phyloP scores from a whole-genome alignment of 2,329 filamentous ascomycete species.

The Lachnellula hyalina region DNA sequence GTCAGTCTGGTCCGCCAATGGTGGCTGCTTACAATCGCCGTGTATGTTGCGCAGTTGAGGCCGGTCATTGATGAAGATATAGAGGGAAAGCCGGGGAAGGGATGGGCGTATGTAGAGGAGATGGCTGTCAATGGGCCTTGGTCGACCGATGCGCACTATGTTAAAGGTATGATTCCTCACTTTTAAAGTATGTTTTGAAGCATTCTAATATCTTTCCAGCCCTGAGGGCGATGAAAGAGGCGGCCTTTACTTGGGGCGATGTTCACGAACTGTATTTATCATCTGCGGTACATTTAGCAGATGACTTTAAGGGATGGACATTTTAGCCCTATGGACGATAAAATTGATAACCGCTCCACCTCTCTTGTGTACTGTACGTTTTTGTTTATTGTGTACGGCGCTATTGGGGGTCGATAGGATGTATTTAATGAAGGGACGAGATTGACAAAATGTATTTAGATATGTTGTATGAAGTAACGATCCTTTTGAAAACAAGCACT shows the following conservation, averaged over 20 bases:
- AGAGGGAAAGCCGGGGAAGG: conserved; percentile 47
- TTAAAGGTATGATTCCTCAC: conserved; percentile 61
- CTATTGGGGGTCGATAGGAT: background rate
- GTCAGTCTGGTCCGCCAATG: conserved; percentile 73
- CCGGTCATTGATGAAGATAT: conserved; percentile 65
- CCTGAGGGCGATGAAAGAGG: conserved; percentile 69
- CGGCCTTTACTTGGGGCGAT: conserved; percentile 69
- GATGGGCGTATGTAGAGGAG: conserved; percentile 73
- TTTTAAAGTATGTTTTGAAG: no score
- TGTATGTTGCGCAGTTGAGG: conserved; percentile 71
- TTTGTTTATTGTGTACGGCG: background rate
- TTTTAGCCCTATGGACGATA: conserved; percentile 13
- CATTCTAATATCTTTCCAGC: conserved; percentile 36
- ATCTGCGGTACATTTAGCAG: conserved; percentile 65
- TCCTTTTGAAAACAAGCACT: background rate
- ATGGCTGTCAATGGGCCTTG: conserved; percentile 64
- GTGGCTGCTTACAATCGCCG: conserved; percentile 76
- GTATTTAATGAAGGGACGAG: conserved; percentile 2
- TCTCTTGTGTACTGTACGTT: background rate
- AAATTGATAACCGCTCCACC: background rate
- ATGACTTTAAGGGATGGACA: conserved; percentile 67
- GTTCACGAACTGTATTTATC: conserved; percentile 59
- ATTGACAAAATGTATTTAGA: background rate
- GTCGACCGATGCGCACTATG: conserved; percentile 72
- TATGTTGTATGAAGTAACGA: background rate